phyloP scores from a whole-genome alignment of 139 green algal genomes.

The Micromonas commoda region DNA sequence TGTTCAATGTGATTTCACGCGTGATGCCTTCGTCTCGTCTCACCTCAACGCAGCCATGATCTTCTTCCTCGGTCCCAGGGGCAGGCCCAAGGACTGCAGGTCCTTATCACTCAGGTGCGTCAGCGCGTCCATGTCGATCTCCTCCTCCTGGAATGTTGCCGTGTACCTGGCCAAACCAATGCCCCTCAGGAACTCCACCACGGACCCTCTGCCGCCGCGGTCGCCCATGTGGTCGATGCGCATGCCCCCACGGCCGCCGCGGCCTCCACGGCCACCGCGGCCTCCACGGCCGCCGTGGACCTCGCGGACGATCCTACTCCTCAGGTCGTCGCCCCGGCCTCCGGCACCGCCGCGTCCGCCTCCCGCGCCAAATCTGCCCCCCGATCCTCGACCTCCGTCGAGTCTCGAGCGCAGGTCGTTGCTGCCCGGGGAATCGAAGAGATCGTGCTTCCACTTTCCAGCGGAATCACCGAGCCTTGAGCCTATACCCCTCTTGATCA shows the following conservation, averaged over 20 bases:
- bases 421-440: neutral
- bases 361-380: neutral
- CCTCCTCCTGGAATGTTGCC: neutral
- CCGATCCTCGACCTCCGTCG: too few relatives aligned
- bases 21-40: too few relatives aligned
- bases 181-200: neutral
- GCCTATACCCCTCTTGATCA: too few relatives aligned
- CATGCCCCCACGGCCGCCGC: too few relatives aligned
- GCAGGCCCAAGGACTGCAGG: neutral
- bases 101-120: neutral
- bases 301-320: neutral
- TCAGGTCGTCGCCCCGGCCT: neutral
- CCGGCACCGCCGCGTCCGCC: too few relatives aligned
- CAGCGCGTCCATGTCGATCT: neutral
- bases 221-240: too few relatives aligned
- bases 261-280: too few relatives aligned
- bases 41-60: slow-evolving; percentile 23
- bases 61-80: neutral
- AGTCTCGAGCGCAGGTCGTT: neutral
- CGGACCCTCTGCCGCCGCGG: neutral
- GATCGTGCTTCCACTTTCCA: neutral
- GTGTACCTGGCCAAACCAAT: neutral
- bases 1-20: too few relatives aligned
- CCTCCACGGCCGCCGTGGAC: too few relatives aligned
- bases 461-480: too few relatives aligned